phyloP scores from a whole-genome alignment of 2,329 filamentous ascomycete species.

The Ophiocordyceps camponoti-rufipedis region DNA sequence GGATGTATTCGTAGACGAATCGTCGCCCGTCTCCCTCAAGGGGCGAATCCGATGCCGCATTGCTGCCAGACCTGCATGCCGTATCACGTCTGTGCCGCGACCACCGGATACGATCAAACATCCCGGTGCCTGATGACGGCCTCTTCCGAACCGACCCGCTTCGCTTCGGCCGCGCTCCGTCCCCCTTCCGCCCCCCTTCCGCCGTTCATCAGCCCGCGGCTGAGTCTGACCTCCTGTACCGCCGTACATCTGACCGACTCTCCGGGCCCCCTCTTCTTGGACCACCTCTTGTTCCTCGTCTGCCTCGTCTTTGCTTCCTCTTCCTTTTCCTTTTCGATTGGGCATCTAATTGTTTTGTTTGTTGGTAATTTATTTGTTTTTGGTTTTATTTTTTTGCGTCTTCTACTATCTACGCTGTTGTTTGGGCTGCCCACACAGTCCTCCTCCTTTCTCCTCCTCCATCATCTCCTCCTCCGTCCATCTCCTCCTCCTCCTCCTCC shows the following conservation, averaged over 20 bases:
- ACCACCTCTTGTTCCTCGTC: slow-evolving; percentile 1
- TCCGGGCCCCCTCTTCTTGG: not conserved
- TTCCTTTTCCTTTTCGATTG: not conserved
- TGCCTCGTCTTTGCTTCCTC: not conserved
- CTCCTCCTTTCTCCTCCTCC: not conserved
- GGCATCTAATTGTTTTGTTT: not conserved
- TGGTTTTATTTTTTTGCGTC: not conserved
- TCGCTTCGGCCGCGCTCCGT: not conserved
- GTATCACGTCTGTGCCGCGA: not conserved
- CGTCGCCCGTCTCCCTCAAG: not conserved
- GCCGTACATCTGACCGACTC: not conserved
- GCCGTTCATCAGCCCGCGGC: not conserved
- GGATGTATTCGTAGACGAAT: not conserved
- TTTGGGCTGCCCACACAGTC: not conserved
- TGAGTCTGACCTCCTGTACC: not conserved
- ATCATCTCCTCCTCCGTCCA: not conserved
- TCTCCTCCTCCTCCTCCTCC: not conserved
- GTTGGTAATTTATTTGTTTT: not conserved
- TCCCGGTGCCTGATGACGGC: not conserved
- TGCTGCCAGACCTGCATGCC: not conserved
- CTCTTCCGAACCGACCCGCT: not conserved
- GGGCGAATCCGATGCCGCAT: not conserved
- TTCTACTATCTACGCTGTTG: too few species aligned
- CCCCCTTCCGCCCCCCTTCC: too few species aligned
- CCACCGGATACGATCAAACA: not conserved